Evolutionary conservation across 2,329 filamentous ascomycete genomes (phyloP), one percentile per base, ranked within the genome.

Genomic region (Exophiala sp.): DNA sequence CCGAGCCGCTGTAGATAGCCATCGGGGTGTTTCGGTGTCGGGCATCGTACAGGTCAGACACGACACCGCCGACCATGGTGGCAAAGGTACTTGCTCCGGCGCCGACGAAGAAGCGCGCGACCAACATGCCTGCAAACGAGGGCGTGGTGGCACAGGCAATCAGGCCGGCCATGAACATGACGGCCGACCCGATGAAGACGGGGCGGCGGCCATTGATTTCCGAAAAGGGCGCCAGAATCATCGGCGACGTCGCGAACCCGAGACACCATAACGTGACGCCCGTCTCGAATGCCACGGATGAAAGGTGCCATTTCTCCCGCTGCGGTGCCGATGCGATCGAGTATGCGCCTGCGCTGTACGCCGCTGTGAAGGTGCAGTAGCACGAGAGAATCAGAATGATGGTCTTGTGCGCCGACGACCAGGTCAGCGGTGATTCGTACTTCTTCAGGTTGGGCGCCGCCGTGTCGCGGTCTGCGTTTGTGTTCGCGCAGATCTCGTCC

Each of bases 41-140:
- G 8, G 86, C 81, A 41, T 83, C 79, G 70, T 89, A 95, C 51
- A 95, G 79, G 63, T 96, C 90, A 43, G 85, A 85, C 34, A 96
- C 84, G 2, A 96, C 86, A 2, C 90, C 90, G n/a, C 90, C 90
- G 0, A 95, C 85, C 77, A 95, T 90, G 18, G 88, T 93, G 38
- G 85, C 88, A 64, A 94, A 95, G 0, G 78, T 81, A 65, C 68
- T 71, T 19, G 43, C 83, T 5, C 86, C 86, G n/a, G 82, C 80
- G 1, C 90, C 90, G 8, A 82, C 78, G 40, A 93, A 75, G 64
- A 95, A 86, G 1, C 90, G 79, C 0, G 82, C 79, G 13, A 57
- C 55, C 0, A 95, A 66, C 77, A 95, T 85, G 2, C 85, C 88
- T 0, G 78, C 79, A 55, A 86, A 80, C 2, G 79, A 79, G 0